phyloP scores from a whole-genome alignment of 768 basidiomycete species.

The Russula brevipes region DNA sequence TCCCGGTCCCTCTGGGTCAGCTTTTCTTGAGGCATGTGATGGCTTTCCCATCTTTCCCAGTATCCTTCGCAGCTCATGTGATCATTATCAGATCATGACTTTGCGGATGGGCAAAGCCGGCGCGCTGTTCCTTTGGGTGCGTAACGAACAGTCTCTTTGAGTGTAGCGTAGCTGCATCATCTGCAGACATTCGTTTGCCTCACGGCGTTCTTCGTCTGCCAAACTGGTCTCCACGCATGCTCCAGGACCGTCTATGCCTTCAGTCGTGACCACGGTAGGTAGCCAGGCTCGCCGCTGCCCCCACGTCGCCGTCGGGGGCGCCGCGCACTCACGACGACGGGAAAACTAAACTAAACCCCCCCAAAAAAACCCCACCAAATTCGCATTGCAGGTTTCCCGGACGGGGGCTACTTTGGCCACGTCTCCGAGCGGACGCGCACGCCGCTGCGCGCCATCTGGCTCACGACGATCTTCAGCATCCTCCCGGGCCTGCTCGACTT shows the following conservation, averaged over 20 bases:
- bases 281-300: slow-evolving; percentile 4
- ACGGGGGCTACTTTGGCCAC: slow-evolving; percentile 70
- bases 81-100: slow-evolving; percentile 53
- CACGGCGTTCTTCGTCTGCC: slow-evolving; percentile 83
- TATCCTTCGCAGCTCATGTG: not conserved
- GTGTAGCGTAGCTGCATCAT: not conserved
- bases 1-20: slow-evolving; percentile 64
- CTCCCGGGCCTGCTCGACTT: slow-evolving; percentile 71
- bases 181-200: slow-evolving; percentile 65
- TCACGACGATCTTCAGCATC: slow-evolving; percentile 60
- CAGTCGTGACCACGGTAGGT: slow-evolving; percentile 64
- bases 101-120: slow-evolving; percentile 72
- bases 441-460: slow-evolving; percentile 73
- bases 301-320: not conserved
- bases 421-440: slow-evolving; percentile 60
- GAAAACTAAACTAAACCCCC: not conserved
- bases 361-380: too few species aligned
- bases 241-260: slow-evolving; percentile 83
- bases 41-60: too few species aligned
- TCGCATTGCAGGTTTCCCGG: slow-evolving; percentile 53
- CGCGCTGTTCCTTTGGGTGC: slow-evolving; percentile 73
- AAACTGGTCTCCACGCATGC: slow-evolving; percentile 76
- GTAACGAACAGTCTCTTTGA: not conserved
- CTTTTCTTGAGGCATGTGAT: slow-evolving; percentile 55
- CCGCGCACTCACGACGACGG: not conserved